Evolutionary conservation across 1,284 basidiomycete species (phyloP), one percentile per base, ranked within the genome.

Genomic region (Puccinia triticina): DNA sequence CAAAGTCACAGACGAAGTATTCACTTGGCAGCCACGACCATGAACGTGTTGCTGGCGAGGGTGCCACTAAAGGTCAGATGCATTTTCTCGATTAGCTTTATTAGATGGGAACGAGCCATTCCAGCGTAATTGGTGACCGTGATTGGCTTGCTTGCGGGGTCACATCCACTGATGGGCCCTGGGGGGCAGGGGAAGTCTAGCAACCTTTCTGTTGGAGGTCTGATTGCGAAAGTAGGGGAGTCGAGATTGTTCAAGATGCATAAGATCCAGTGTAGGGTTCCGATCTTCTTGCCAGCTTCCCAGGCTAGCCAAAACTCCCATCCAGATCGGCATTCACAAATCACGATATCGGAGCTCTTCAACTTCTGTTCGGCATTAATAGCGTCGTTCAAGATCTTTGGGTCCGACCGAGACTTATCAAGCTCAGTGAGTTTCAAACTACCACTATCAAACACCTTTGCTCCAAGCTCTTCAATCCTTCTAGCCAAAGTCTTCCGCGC

Each of bases 281-380:
- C 79, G 12, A 81, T 74, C 18, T 23, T 43, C 48, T 81, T 81
- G 18, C 48, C 32, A 10, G 59, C 26, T 1, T 74, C 48, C 46
- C 40, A 81, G n/a, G 55, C 59, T 14, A 81, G 46, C 79, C 79
- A 81, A 74, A 81, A 81, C 59, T 81, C 79, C 79, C 79, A 81
- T 34, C 71, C 69, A 29, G 40, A 43, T 43, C 79, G 37, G 53
- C 40, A 32, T 29, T 81, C 71, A 34, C 69, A 74, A 61, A 81
- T 81, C 1, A 81, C 55, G 7, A 48, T 72, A 37, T 81, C 57
- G 2, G 79, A 61, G 40, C 48, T 23, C 32, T 18, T 57, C 26
- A 81, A 59, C 4, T 71, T n/a, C 12, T 66, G 40, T 48, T 81
- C 79, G 8, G 40, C 34, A 64, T 50, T 50, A 18, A 32, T 29